Base-by-base conservation (phyloP, 1,284 basidiomycete species). In the Hortiboletus rubellus region DNA sequence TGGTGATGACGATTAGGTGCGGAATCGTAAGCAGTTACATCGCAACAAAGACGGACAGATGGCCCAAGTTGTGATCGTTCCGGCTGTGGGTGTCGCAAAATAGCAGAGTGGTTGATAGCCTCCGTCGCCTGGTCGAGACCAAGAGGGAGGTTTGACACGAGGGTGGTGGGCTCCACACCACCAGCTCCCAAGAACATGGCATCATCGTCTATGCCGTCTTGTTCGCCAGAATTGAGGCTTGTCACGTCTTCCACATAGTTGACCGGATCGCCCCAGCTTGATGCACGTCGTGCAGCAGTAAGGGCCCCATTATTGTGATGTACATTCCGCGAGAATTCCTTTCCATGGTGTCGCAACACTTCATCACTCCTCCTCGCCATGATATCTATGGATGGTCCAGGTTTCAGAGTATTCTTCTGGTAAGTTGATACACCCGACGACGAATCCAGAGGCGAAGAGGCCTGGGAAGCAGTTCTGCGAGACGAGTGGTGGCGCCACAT, bases 241-340 rank as follows among this genome's bases (percentile, higher is more conserved):
- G 70, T 76, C 55, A 79, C 72, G 49, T 84, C 80, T 61, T 83
- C 82, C 52, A 79, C 78, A 59, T 82, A 72, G 43, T 61, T 67
- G 31, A 69, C 9, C n/a, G 68, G 68, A 7, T 83, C 80, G 3
- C 77, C 79, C 85, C 85, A 87, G 65, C 85, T 87, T 46, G 85
- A 84, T 10, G 86, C 86, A 14, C 86, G 77, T 62, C 82, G 76
- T 27, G 79, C 80, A 27, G 76, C 69, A 2, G 72, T 73, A 51
- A 77, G 63, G 50, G 60, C 58, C n/a, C 67, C 69, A 59, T 65
- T 59, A 57, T 66, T 60, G 52, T 67, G 67, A 61, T 72, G 75
- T 55, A 63, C 58, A 57, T 55, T 64, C 56, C 46, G 63, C 51
- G 55, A 62, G 10, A 18, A 59, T 43, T 59, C 66, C 50, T 58